Percentiles rank a stretch among this genome's conserved stretches.
phyloP scores from a whole-genome alignment of 345 rosid genomes.

The Brassica rapa region DNA sequence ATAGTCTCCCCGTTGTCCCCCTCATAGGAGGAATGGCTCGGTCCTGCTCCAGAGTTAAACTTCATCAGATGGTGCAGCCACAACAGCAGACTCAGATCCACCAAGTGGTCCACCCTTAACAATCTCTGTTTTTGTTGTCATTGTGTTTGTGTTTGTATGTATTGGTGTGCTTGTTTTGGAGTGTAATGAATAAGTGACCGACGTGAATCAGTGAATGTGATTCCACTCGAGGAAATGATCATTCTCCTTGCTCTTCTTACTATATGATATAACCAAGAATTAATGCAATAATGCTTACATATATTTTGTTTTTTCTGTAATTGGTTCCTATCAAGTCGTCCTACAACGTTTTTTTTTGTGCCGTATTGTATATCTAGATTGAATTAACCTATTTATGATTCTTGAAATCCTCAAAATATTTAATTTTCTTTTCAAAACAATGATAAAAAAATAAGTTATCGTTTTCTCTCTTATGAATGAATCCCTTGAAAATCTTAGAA shows the following conservation, averaged over 20 bases:
- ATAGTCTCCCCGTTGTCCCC: conserved; percentile 66
- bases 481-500: too few species aligned
- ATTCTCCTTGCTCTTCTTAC: conserved; percentile 3
- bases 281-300: background rate
- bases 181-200: conserved; percentile 25
- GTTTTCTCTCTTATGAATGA: too few species aligned
- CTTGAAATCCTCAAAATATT: too few species aligned
- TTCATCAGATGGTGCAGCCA: conserved; percentile 31
- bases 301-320: background rate
- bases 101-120: conserved; percentile 29
- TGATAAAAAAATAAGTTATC: too few species aligned
- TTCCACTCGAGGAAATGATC: conserved; percentile 22
- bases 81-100: conserved; percentile 31
- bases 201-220: conserved; percentile 27
- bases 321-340: background rate
- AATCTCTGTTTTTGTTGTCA: background rate
- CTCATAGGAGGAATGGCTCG: conserved; percentile 43
- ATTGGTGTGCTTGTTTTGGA: conserved; percentile 2
- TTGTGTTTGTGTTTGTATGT: conserved; percentile 5
- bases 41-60: conserved; percentile 47
- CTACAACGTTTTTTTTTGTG: background rate
- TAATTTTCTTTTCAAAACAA: too few species aligned
- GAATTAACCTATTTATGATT: too few species aligned
- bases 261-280: background rate
- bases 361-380: too few species aligned